phyloP scores from a whole-genome alignment of 164 flowering plant genomes.

The Chimonanthus praecox region DNA sequence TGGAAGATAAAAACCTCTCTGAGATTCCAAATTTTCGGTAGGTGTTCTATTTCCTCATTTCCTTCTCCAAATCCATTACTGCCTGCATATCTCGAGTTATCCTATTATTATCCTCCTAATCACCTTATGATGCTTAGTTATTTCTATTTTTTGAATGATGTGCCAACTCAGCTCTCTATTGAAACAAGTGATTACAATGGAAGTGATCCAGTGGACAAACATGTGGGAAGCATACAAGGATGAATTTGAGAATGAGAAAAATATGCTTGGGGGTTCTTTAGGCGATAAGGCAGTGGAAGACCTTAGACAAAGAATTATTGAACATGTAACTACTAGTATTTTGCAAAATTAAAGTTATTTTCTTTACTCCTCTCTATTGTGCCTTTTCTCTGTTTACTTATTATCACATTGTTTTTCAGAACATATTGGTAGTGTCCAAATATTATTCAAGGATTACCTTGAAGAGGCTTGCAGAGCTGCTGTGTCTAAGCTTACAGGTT shows the following conservation, averaged over 20 bases:
- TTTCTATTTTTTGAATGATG: slow-evolving; percentile 4
- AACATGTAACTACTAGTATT: slow-evolving; percentile 53
- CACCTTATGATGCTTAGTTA: slow-evolving; percentile 5
- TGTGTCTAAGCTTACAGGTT: slow-evolving; percentile 88
- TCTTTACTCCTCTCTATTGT: not conserved
- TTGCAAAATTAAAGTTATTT: not conserved
- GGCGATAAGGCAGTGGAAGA: slow-evolving; percentile 91
- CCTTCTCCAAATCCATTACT: not conserved
- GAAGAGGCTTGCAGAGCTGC: slow-evolving; percentile 83
- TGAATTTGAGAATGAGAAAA: slow-evolving; percentile 85
- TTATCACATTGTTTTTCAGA: slow-evolving; percentile 36
- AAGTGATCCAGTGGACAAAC: slow-evolving; percentile 90
- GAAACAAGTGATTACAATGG: slow-evolving; percentile 92
- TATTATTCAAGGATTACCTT: slow-evolving; percentile 86
- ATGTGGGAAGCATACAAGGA: slow-evolving; percentile 69
- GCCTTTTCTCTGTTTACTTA: not conserved
- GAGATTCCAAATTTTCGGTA: slow-evolving; percentile 83
- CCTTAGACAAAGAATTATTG: slow-evolving; percentile 81
- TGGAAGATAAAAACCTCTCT: slow-evolving; percentile 91
- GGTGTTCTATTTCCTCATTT: slow-evolving; percentile 1
- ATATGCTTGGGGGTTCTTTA: slow-evolving; percentile 78
- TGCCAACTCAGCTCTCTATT: slow-evolving; percentile 50
- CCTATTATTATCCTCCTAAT: not conserved
- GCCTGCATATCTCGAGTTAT: not conserved
- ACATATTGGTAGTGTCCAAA: slow-evolving; percentile 91